Percentiles rank a stretch among this genome's conserved stretches.
Evolutionary conservation across 495 filamentous ascomycete species (phyloP).

Genomic region (Rostrohypoxylon terebratum): DNA sequence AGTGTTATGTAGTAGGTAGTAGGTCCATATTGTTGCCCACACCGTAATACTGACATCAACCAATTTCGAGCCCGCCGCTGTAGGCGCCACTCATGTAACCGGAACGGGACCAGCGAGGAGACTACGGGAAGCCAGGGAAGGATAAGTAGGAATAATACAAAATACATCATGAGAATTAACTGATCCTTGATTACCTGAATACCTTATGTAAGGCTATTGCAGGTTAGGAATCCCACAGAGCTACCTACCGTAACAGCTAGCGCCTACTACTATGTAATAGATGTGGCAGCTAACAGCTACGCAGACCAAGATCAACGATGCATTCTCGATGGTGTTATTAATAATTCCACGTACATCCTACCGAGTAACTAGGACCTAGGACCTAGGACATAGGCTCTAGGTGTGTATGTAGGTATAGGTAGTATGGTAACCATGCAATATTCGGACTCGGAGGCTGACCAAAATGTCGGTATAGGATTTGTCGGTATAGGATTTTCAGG

Average conservation of each 20-base stretch:
- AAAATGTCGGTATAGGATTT: constrained; percentile 41
- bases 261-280: background rate
- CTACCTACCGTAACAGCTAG: no score
- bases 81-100: constrained; percentile 41
- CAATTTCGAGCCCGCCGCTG: constrained; percentile 38
- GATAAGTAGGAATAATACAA: background rate
- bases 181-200: constrained; percentile 24
- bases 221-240: background rate
- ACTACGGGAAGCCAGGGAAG: constrained; percentile 13
- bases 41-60: constrained; percentile 47
- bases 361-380: no score
- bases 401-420: background rate
- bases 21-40: constrained; percentile 22
- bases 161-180: constrained; percentile 22
- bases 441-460: constrained; percentile 35
- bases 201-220: constrained; percentile 39
- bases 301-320: background rate
- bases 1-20: constrained; percentile 11
- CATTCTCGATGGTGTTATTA: background rate
- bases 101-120: constrained; percentile 15
- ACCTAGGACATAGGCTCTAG: no score
- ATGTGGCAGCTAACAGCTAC: background rate
- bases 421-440: constrained; percentile 25
- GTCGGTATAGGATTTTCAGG: constrained; percentile 36
- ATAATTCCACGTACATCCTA: background rate